These are phyloP conservation scores for Phaeosphaeriaceae sp. DNA, from an alignment of 2,329 filamentous ascomycete species.

Conservation along the genomic window DNA sequence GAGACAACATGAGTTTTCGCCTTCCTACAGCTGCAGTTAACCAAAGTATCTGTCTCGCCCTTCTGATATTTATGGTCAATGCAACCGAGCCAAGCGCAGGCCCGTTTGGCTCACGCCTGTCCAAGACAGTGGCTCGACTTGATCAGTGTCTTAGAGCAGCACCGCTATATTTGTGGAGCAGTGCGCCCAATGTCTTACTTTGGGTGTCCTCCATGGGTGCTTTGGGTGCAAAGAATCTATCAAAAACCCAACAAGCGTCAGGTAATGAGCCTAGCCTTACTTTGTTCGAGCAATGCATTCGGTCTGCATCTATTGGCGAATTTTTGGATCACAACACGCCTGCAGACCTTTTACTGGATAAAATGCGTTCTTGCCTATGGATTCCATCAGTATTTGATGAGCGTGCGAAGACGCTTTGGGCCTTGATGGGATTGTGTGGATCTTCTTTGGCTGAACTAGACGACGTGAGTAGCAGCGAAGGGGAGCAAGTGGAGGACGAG, in stretches of 20 bases:
- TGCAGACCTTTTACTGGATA: slow-evolving; percentile 23
- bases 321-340: slow-evolving; percentile 11
- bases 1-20: not conserved
- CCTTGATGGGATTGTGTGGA: slow-evolving; percentile 25
- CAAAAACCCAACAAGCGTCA: slow-evolving; percentile 2
- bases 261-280: slow-evolving; percentile 6
- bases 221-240: slow-evolving; percentile 24
- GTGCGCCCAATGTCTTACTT: slow-evolving; percentile 29
- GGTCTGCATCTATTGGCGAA: slow-evolving; percentile 12
- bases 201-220: slow-evolving; percentile 42
- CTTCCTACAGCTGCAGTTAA: slow-evolving; percentile 18
- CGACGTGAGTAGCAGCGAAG: slow-evolving; percentile 17
- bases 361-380: slow-evolving; percentile 28
- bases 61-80: slow-evolving; percentile 34
- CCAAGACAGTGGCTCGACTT: slow-evolving; percentile 31
- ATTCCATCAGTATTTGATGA: slow-evolving; percentile 27
- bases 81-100: slow-evolving; percentile 26
- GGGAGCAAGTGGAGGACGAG: slow-evolving; percentile 16
- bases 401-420: slow-evolving; percentile 24
- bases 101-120: slow-evolving; percentile 21
- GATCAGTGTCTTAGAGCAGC: slow-evolving; percentile 19
- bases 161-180: slow-evolving; percentile 26
- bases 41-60: slow-evolving; percentile 34
- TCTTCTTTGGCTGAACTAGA: slow-evolving; percentile 6
- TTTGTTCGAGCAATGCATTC: slow-evolving; percentile 29